Base-by-base conservation (phyloP, 345 rosid species). In the Acer negundo region DNA sequence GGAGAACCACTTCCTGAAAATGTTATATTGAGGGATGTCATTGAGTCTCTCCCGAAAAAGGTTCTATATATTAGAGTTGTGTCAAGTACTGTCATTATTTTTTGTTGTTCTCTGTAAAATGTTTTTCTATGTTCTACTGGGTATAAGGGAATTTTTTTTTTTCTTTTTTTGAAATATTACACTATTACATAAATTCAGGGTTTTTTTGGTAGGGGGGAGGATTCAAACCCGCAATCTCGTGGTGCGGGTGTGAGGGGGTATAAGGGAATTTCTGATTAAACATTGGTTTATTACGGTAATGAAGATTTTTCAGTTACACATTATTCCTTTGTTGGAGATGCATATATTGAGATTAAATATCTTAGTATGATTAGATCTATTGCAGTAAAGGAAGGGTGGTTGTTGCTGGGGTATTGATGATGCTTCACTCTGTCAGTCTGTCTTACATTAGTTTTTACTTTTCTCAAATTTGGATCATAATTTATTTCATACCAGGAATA, bases 1-100 rank as follows among this genome's bases (percentile, higher is more conserved):
- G 99, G 98, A 77, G 92, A 92, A 83, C 91, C 89, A 19, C 95
- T 93, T 83, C 98, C 98, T 61, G 92, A 82, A 3, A 88, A 77
- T 83, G 91, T 95, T 74, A 91, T 91, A 1, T 82, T 93, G 73
- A 95, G 84, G 89, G 88, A 93, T 80, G 76, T 95, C 74, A 82
- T 93, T 6, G 92, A 90, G 78, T 89, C 98, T 51, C 93, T 95
- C 73, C 99, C 98, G 0, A 89, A 85, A 76, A 85, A 88, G 97
- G 99, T 92, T 80, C 15, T 3, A 7, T 75, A 40, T 76, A 20
- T 35, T 11, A 40, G 24, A 35, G 10, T 59, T 79, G 62, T 24
- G 20, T 56, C 22, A 35, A 31, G 62, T 55, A 53, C 68, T 53
- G 28, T 28, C 40, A 31, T 79, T 31, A 31, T 53, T 74, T 75